A percentile compares a stretch with the other conserved stretches of the same genome.
Conservation (phyloP, 164 flowering plant species). For the Aristolochia fimbriata region DNA sequence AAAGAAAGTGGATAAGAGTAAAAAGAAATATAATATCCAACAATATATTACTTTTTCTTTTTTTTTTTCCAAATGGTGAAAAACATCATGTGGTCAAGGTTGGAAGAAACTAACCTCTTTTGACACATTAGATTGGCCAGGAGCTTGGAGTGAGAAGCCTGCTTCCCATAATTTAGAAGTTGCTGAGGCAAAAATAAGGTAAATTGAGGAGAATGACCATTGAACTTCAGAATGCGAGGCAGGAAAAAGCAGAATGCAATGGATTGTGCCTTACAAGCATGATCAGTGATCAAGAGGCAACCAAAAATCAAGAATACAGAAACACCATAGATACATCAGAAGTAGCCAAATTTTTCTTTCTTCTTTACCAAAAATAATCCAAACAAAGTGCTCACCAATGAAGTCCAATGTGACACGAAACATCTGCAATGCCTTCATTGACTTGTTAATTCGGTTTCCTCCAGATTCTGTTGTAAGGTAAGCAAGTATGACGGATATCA, state of each 20-base stretch:
- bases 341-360: background rate
- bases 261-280: too few species aligned
- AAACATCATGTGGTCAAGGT: background rate
- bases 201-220: background rate
- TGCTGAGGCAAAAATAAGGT: constrained; percentile 32
- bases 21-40: too few species aligned
- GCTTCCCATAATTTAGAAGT: constrained; percentile 51
- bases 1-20: too few species aligned
- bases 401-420: constrained; percentile 63
- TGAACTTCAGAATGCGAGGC: background rate
- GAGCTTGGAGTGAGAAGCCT: constrained; percentile 48
- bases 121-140: constrained; percentile 24
- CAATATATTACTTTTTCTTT: too few species aligned
- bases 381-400: constrained; percentile 44
- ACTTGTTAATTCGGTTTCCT: constrained; percentile 35
- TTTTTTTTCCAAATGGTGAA: too few species aligned
- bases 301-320: background rate
- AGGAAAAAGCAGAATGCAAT: background rate
- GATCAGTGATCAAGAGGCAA: too few species aligned
- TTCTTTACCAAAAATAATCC: background rate
- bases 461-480: constrained; percentile 53
- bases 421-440: constrained; percentile 72
- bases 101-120: constrained; percentile 44
- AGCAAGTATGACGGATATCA: constrained; percentile 57
- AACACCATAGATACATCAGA: background rate